Conservation (phyloP, 345 rosid species). For the Populus davidiana region DNA sequence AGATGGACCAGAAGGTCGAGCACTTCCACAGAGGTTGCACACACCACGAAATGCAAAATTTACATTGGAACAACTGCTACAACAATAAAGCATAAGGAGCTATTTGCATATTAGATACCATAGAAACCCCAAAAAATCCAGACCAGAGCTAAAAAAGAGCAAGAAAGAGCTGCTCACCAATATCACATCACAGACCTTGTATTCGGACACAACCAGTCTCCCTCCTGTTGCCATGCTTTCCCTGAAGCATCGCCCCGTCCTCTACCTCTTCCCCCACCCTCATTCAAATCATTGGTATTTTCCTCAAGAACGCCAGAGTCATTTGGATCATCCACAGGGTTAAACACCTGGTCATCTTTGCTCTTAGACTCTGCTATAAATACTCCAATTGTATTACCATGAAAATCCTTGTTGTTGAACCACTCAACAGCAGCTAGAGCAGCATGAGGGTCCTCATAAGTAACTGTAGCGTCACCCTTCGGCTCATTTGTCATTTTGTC, state of each 20-base stretch:
- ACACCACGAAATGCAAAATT: slow-evolving; percentile 98
- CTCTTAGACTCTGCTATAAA: slow-evolving; percentile 76
- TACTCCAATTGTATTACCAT: slow-evolving; percentile 76
- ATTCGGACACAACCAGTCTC: slow-evolving; percentile 98
- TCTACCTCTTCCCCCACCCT: slow-evolving; percentile 63
- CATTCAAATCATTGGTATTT: slow-evolving; percentile 40
- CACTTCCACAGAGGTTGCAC: slow-evolving; percentile 93
- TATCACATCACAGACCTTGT: slow-evolving; percentile 99
- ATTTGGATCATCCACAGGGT: slow-evolving; percentile 29
- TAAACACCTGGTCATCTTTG: slow-evolving; percentile 38
- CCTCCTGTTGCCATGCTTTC: slow-evolving; percentile 93
- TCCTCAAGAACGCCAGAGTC: slow-evolving; percentile 48
- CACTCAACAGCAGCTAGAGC: slow-evolving; percentile 96
- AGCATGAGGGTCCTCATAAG: slow-evolving; percentile 98
- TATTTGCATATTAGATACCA: slow-evolving; percentile 4
- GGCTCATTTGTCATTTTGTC: slow-evolving; percentile 91
- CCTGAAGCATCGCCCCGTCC: slow-evolving; percentile 73
- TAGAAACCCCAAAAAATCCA: neutral
- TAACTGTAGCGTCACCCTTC: slow-evolving; percentile 94
- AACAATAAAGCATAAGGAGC: slow-evolving; percentile 32
- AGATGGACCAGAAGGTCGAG: slow-evolving; percentile 85
- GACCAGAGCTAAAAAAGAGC: slow-evolving; percentile 40
- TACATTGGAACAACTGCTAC: slow-evolving; percentile 87
- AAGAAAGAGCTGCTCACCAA: slow-evolving; percentile 98
- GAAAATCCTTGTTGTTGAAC: slow-evolving; percentile 95